Conservation (phyloP, 2,329 filamentous ascomycete species). For the Stagonosporopsis chrysanthemi region DNA sequence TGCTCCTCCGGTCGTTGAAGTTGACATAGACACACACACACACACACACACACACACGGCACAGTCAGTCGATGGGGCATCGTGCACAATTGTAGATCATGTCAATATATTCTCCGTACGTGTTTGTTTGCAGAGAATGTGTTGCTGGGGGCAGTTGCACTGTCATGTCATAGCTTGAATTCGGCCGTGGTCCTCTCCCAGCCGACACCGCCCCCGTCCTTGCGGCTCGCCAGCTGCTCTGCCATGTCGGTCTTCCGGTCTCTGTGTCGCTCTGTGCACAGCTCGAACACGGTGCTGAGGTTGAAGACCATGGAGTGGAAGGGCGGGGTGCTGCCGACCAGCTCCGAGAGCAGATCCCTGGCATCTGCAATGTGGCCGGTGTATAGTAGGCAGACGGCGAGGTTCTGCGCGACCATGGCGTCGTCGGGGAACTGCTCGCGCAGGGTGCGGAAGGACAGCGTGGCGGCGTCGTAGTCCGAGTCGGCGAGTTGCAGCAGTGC, state of each 20-base stretch:
- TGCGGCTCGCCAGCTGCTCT: constrained; percentile 70
- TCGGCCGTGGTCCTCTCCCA: constrained; percentile 77
- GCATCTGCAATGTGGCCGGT: constrained; percentile 73
- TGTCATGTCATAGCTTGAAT: constrained; percentile 80
- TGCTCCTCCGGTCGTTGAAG: too few species aligned
- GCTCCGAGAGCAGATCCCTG: constrained; percentile 68
- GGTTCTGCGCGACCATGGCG: constrained; percentile 80
- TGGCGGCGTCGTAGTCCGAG: constrained; percentile 71
- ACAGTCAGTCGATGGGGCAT: not conserved
- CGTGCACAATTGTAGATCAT: constrained; percentile 3
- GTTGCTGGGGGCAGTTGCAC: too few species aligned
- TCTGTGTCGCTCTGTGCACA: constrained; percentile 80
- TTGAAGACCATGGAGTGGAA: constrained; percentile 90
- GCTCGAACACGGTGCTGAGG: constrained; percentile 86
- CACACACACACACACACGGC: too few species aligned
- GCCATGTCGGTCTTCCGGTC: constrained; percentile 75
- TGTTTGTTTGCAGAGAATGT: too few species aligned
- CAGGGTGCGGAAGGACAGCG: constrained; percentile 66
- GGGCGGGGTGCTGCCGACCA: constrained; percentile 64
- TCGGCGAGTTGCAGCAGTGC: constrained; percentile 82
- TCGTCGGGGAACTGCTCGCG: constrained; percentile 59
- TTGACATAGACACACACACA: too few species aligned
- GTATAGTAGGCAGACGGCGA: constrained; percentile 85
- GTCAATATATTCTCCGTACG: too few species aligned
- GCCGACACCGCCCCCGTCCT: constrained; percentile 61